A percentile compares a stretch with the other conserved stretches of the same genome.
Conservation (phyloP, 345 rosid species). For the Rhizophora mangle region DNA sequence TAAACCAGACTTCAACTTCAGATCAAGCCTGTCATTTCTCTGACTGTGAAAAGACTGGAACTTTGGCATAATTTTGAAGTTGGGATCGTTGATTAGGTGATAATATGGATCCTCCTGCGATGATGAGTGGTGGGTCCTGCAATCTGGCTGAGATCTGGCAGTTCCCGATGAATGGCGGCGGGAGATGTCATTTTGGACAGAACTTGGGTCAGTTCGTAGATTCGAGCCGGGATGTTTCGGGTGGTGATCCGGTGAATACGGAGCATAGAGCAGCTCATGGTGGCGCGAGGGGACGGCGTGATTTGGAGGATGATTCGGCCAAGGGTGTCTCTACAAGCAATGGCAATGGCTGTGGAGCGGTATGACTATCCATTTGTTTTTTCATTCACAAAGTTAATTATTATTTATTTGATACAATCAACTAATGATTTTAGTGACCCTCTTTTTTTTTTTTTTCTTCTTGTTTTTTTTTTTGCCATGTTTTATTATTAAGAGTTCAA, state of each 20-base stretch:
- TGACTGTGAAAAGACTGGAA: not conserved
- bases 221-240: constrained; percentile 29
- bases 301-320: constrained; percentile 45
- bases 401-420: constrained; percentile 5
- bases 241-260: constrained; percentile 39
- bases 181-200: constrained; percentile 38
- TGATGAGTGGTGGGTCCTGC: constrained; percentile 54
- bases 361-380: constrained; percentile 15
- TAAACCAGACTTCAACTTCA: not conserved
- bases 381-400: not conserved
- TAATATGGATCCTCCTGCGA: constrained; percentile 68
- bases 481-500: constrained; percentile 1
- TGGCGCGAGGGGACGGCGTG: constrained; percentile 52
- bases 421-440: not conserved
- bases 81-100: too few species aligned
- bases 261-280: constrained; percentile 35
- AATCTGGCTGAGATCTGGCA: constrained; percentile 81
- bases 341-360: constrained; percentile 37
- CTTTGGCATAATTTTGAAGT: not conserved
- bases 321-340: constrained; percentile 49
- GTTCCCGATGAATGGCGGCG: constrained; percentile 45
- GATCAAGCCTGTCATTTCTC: constrained; percentile 3
- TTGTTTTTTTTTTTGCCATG: not conserved
- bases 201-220: constrained; percentile 39
- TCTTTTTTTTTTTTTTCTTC: not conserved